Evolutionary conservation across 768 basidiomycete species (phyloP).

Genomic region (Macrolepiota albuminosa): DNA sequence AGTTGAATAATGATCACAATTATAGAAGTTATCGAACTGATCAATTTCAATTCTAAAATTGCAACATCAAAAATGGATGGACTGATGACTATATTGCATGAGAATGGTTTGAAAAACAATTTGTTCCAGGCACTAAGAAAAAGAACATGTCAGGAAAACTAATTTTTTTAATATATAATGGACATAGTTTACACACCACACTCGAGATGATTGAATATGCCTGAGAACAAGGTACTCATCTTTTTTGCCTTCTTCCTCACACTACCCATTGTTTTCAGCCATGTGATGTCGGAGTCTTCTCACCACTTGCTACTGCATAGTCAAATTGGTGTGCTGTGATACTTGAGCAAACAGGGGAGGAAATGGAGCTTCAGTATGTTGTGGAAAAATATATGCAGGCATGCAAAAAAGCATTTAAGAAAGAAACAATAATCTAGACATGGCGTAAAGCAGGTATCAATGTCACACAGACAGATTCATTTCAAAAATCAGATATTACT

Average conservation of each 20-base stretch:
- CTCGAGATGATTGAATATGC: slow-evolving; percentile 12
- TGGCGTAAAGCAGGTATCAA: neutral
- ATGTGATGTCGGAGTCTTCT: neutral
- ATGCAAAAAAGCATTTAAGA: neutral
- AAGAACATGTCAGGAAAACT: slow-evolving; percentile 11
- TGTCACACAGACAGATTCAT: neutral
- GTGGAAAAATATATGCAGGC: neutral
- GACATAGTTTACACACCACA: slow-evolving; percentile 37
- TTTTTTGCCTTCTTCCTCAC: too few relatives aligned
- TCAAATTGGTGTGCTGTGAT: neutral
- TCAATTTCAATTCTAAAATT: too few relatives aligned
- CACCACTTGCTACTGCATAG: neutral
- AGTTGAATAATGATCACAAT: neutral
- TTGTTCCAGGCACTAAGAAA: slow-evolving; percentile 30
- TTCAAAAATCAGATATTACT: slow-evolving; percentile 1
- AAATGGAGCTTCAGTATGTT: neutral
- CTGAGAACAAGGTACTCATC: too few relatives aligned
- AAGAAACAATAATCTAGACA: neutral
- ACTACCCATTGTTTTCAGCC: neutral
- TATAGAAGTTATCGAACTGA: too few relatives aligned
- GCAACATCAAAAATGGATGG: slow-evolving; percentile 31
- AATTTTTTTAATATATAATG: slow-evolving; percentile 36
- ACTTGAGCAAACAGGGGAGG: neutral
- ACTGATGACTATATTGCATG: slow-evolving; percentile 28
- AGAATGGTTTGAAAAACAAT: slow-evolving; percentile 35